Percentiles rank a stretch among this genome's conserved stretches.
Evolutionary conservation across 441 rosid species (phyloP).

Genomic region (Euphorbia schlechtendalii): DNA sequence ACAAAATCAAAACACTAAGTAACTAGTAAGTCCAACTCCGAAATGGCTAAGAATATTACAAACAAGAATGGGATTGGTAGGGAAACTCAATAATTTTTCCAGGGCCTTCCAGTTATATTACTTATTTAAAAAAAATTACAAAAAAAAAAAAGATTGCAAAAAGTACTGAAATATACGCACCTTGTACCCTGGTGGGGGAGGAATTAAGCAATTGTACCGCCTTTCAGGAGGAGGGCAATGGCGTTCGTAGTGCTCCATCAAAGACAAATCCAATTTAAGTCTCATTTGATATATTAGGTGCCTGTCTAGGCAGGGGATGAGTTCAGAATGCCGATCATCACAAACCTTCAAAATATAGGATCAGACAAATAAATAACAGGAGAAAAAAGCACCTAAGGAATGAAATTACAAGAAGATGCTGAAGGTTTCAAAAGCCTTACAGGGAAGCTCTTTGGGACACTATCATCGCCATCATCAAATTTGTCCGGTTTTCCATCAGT

Average conservation of each 20-base stretch:
- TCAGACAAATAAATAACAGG: constrained; percentile 12
- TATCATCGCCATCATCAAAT: constrained; percentile 53
- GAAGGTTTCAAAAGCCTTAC: constrained; percentile 35
- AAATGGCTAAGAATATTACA: background rate
- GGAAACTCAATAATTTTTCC: too few species aligned
- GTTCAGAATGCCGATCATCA: constrained; percentile 86
- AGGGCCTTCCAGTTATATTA: too few species aligned
- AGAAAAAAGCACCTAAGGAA: constrained; percentile 3
- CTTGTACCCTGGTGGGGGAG: constrained; percentile 96
- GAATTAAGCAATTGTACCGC: constrained; percentile 90
- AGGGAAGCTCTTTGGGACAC: constrained; percentile 70
- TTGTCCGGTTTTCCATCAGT: constrained; percentile 50
- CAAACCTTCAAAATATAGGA: constrained; percentile 54
- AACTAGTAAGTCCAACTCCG: background rate
- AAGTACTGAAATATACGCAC: constrained; percentile 26
- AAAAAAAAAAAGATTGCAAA: too few species aligned
- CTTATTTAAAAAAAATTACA: too few species aligned
- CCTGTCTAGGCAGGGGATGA: constrained; percentile 94
- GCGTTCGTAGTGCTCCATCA: constrained; percentile 99
- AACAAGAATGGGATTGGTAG: background rate
- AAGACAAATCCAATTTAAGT: constrained; percentile 81
- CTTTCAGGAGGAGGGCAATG: constrained; percentile 96
- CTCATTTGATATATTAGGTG: constrained; percentile 88
- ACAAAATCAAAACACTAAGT: background rate
- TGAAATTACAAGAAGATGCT: background rate